Percentiles rank a stretch among this genome's conserved stretches.
Conservation (phyloP, 208 protist genomes). For the Leishmania lainsoni region DNA sequence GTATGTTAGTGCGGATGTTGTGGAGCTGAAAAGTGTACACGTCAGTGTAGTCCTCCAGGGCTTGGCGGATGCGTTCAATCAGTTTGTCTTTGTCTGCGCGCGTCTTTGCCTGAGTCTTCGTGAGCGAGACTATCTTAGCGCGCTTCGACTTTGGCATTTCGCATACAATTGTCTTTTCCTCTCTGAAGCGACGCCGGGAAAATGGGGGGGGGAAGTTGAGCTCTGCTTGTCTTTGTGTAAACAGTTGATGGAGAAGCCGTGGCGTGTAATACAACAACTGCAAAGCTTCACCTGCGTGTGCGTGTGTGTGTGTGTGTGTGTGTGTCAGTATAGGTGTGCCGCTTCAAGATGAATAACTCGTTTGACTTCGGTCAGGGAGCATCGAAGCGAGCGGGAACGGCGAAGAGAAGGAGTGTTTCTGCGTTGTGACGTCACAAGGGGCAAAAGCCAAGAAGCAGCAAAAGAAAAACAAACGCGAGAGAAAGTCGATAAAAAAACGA, state of each 20-base stretch:
- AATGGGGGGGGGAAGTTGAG: background rate
- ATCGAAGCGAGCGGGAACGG: background rate
- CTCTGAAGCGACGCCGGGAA: background rate
- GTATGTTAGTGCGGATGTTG: conserved; percentile 89
- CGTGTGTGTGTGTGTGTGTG: background rate
- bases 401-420: background rate
- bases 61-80: conserved; percentile 88
- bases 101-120: conserved; percentile 91
- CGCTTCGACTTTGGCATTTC: conserved; percentile 90
- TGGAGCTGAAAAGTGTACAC: conserved; percentile 87
- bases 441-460: background rate
- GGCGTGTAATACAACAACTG: background rate
- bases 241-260: background rate
- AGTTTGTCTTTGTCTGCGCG: conserved; percentile 90
- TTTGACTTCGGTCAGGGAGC: background rate
- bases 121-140: conserved; percentile 83
- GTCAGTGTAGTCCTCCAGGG: conserved; percentile 83
- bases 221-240: background rate
- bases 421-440: background rate
- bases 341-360: background rate
- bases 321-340: background rate
- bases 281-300: too few relatives aligned
- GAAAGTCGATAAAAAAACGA: background rate
- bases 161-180: background rate
- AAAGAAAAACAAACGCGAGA: background rate